Conservation (phyloP, 2,329 filamentous ascomycete genomes). For the Apiospora marii region DNA sequence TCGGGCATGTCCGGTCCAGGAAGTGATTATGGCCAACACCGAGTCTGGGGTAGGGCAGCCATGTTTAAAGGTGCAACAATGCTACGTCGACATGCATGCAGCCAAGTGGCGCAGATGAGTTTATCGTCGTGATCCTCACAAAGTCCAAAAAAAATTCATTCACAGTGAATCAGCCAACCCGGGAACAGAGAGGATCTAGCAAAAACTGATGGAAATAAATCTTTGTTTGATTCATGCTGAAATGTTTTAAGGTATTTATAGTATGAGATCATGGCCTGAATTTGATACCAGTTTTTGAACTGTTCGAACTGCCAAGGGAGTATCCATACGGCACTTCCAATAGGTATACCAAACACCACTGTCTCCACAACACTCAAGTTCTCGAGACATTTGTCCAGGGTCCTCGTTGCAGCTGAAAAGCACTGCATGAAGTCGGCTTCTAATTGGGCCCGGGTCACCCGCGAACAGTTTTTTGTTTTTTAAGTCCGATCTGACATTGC, state of each 20-base stretch:
- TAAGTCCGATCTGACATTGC: background rate
- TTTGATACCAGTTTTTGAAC: background rate
- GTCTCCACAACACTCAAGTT: background rate
- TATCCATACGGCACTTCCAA: background rate
- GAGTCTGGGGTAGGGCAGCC: background rate
- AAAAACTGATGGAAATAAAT: background rate
- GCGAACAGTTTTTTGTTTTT: background rate
- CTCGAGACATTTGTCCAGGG: background rate
- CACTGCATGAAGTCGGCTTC: background rate
- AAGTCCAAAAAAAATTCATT: too few relatives aligned
- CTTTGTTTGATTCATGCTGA: background rate
- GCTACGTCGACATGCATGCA: background rate
- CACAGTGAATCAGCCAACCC: background rate
- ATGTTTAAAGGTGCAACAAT: background rate
- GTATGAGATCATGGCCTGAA: background rate
- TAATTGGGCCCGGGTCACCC: background rate
- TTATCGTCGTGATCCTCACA: background rate
- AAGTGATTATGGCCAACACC: background rate
- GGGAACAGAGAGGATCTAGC: background rate
- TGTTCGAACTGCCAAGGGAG: background rate
- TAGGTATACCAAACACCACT: background rate
- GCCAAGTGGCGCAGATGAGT: background rate
- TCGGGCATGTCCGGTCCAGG: constrained; percentile 5
- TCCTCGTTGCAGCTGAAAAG: constrained; percentile 3
- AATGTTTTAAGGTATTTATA: too few relatives aligned